phyloP scores from a whole-genome alignment of 805 yeast species.

The Metschnikowia lachancei region DNA sequence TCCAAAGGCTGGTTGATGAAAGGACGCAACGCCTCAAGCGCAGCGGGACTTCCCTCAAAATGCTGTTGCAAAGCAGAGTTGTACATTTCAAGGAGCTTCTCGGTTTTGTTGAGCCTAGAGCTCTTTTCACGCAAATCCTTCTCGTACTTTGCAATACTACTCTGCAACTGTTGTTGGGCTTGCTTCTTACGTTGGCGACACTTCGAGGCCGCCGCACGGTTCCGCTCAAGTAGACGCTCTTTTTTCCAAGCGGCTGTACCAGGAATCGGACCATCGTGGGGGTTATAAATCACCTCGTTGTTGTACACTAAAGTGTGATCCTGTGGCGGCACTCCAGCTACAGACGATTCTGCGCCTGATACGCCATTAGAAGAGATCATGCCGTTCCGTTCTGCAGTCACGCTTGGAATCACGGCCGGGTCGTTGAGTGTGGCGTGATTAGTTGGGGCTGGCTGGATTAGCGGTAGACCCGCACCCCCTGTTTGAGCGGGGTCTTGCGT shows the following conservation, averaged over 20 bases:
- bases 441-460: conserved; percentile 3
- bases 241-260: conserved; percentile 69
- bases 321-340: conserved; percentile 48
- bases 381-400: too few species aligned
- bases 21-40: conserved; percentile 16
- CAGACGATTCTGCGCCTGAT: conserved; percentile 1
- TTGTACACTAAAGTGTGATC: conserved; percentile 52
- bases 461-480: conserved; percentile 2
- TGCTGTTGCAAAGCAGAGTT: conserved; percentile 20
- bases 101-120: conserved; percentile 23
- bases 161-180: conserved; percentile 65
- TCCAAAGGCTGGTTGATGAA: conserved; percentile 9
- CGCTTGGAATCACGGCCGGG: neutral
- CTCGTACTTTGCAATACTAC: conserved; percentile 51
- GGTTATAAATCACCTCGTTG: conserved; percentile 53
- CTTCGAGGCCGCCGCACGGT: conserved; percentile 65
- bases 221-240: conserved; percentile 58
- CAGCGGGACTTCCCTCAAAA: conserved; percentile 15
- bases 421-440: conserved; percentile 9
- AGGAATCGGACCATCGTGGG: conserved; percentile 55
- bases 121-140: conserved; percentile 38
- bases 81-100: conserved; percentile 21
- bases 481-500: neutral
- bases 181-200: conserved; percentile 67
- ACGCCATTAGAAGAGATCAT: too few species aligned